Conservation (phyloP, 345 rosid species). For the Nasturtium officinale region DNA sequence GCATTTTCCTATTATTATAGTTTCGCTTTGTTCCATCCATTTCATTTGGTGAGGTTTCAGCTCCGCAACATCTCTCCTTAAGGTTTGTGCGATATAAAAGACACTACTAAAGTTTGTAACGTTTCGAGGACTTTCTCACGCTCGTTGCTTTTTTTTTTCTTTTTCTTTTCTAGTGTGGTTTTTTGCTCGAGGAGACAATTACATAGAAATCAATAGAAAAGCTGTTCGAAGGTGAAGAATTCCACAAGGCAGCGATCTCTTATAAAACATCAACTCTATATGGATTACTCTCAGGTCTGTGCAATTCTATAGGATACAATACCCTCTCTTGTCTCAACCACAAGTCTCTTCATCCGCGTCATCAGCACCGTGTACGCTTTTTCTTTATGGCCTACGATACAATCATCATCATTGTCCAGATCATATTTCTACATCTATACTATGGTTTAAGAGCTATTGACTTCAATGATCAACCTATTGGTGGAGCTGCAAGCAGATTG, state of each 20-base stretch:
- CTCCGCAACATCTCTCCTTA: neutral
- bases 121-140: neutral
- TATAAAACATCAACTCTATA: neutral
- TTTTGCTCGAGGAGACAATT: too few relatives aligned
- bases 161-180: too few relatives aligned
- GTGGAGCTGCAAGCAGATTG: slow-evolving; percentile 13
- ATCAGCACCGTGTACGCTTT: slow-evolving; percentile 65
- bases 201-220: neutral
- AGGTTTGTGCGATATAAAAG: too few relatives aligned
- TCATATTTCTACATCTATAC: slow-evolving; percentile 2
- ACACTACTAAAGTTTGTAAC: neutral
- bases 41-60: neutral
- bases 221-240: neutral
- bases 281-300: neutral
- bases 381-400: slow-evolving; percentile 60
- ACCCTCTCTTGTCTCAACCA: slow-evolving; percentile 65
- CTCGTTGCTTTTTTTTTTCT: too few relatives aligned
- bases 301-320: slow-evolving; percentile 56
- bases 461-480: slow-evolving; percentile 6
- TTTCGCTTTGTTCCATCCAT: neutral
- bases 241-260: slow-evolving; percentile 6
- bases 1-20: neutral
- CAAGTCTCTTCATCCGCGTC: slow-evolving; percentile 63
- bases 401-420: slow-evolving; percentile 20
- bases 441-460: neutral